Percentiles rank a stretch among this genome's conserved stretches.
Evolutionary conservation across 2,329 filamentous ascomycete species (phyloP).

Genomic region (Botrytis paeoniae): DNA sequence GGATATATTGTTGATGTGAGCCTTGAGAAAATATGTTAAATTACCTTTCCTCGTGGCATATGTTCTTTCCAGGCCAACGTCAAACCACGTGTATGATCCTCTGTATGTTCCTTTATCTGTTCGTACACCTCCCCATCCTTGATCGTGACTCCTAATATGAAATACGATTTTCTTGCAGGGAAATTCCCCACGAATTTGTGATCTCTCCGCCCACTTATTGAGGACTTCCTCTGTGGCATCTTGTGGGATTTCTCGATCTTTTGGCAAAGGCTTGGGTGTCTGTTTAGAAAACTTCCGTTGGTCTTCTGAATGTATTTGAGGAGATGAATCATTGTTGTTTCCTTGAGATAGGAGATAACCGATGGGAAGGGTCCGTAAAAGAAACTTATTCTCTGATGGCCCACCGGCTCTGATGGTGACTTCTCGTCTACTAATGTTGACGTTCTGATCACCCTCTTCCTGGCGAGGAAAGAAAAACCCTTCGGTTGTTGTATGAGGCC

Average conservation of each 20-base stretch:
- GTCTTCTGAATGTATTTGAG: slow-evolving; percentile 12
- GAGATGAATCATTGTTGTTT: slow-evolving; percentile 10
- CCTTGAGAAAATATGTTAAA: neutral
- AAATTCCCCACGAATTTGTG: slow-evolving; percentile 34
- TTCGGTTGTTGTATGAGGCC: slow-evolving; percentile 47
- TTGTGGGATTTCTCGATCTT: slow-evolving; percentile 14
- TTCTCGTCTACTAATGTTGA: slow-evolving; percentile 23
- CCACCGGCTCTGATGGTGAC: slow-evolving; percentile 20
- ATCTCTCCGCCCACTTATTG: slow-evolving; percentile 24
- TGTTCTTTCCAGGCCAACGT: slow-evolving; percentile 57
- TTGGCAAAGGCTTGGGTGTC: slow-evolving; percentile 24
- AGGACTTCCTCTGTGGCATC: slow-evolving; percentile 28
- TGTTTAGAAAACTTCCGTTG: slow-evolving; percentile 15
- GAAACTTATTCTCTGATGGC: slow-evolving; percentile 41
- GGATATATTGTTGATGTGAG: neutral
- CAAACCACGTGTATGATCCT: slow-evolving; percentile 61
- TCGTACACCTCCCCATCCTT: slow-evolving; percentile 51
- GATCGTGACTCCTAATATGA: slow-evolving; percentile 54
- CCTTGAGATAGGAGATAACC: slow-evolving; percentile 22
- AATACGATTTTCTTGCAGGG: slow-evolving; percentile 62
- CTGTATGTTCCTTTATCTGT: slow-evolving; percentile 42
- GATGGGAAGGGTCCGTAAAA: slow-evolving; percentile 38
- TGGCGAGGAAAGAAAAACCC: neutral
- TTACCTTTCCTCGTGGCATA: slow-evolving; percentile 39
- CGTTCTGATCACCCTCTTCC: neutral